A percentile compares a stretch with the other conserved stretches of the same genome.
Evolutionary conservation across 116 monocot species (phyloP).

Genomic region (Cymodocea nodosa): DNA sequence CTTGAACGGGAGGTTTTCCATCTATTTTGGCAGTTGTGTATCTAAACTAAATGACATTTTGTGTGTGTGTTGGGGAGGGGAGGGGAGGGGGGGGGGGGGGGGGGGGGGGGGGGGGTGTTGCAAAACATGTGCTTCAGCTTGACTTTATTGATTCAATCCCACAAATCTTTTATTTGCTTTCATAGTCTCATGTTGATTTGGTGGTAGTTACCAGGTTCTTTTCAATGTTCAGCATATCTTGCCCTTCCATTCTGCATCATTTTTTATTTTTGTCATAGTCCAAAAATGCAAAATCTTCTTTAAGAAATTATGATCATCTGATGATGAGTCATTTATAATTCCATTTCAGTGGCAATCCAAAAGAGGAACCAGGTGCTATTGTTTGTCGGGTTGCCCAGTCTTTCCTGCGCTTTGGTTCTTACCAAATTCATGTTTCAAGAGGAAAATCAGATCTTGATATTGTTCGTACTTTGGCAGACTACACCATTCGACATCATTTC

Average conservation of each 20-base stretch:
- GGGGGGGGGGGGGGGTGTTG: too few relatives aligned
- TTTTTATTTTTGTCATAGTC: too few relatives aligned
- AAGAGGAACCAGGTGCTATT: conserved; percentile 94
- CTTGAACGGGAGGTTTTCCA: too few relatives aligned
- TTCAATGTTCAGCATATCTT: too few relatives aligned
- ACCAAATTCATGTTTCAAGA: conserved; percentile 75
- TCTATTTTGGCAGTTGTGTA: too few relatives aligned
- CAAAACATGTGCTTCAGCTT: too few relatives aligned
- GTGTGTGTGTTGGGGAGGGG: too few relatives aligned
- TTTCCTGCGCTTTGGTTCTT: conserved; percentile 95
- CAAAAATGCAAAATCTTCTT: neutral
- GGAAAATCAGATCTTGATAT: conserved; percentile 59
- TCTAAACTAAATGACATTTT: too few relatives aligned
- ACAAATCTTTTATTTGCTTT: neutral
- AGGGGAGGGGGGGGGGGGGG: too few relatives aligned
- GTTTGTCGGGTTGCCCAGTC: conserved; percentile 95
- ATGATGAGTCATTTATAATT: neutral
- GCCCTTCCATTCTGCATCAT: too few relatives aligned
- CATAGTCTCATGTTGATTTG: neutral
- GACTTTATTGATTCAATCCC: too few relatives aligned
- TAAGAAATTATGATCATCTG: neutral
- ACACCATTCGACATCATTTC: conserved; percentile 82
- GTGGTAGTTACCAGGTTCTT: too few relatives aligned
- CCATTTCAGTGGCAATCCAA: conserved; percentile 79
- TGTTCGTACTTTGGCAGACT: conserved; percentile 72